Evolutionary conservation across 2,329 filamentous ascomycete genomes (phyloP).

Genomic region (Pseudocercospora fuligena): DNA sequence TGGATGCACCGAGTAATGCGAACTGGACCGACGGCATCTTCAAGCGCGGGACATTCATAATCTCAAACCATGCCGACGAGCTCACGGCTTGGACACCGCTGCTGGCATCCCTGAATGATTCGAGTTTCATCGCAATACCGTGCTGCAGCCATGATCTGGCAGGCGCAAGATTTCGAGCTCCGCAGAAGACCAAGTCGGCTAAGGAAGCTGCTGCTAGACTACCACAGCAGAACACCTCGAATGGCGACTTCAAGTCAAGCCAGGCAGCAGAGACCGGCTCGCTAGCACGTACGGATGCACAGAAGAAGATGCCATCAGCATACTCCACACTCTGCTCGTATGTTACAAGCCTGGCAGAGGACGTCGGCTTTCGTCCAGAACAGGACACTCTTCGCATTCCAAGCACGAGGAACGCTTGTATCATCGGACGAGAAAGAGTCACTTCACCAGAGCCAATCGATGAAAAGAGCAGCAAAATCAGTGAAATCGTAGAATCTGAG

Average conservation of each 20-base stretch:
- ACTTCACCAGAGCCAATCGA: not conserved
- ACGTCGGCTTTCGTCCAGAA: conserved; percentile 77
- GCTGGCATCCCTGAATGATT: conserved; percentile 73
- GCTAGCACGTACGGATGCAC: conserved; percentile 36
- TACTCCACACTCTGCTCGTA: conserved; percentile 85
- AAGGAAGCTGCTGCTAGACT: conserved; percentile 21
- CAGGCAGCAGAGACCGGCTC: conserved; percentile 43
- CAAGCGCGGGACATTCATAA: conserved; percentile 75
- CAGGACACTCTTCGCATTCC: conserved; percentile 89
- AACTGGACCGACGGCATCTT: conserved; percentile 67
- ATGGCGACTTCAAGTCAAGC: not conserved
- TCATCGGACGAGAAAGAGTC: conserved; percentile 66
- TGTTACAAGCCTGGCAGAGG: conserved; percentile 69
- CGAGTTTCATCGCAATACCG: conserved; percentile 89
- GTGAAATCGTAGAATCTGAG: conserved; percentile 64
- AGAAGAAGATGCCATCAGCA: conserved; percentile 62
- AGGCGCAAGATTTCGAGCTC: conserved; percentile 73
- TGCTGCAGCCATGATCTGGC: conserved; percentile 91
- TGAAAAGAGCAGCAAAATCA: conserved; percentile 60
- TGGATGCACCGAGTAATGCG: not conserved
- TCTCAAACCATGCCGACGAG: conserved; percentile 97
- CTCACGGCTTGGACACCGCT: conserved; percentile 95
- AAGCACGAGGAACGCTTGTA: conserved; percentile 82
- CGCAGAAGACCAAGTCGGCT: conserved; percentile 26
- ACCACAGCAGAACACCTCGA: conserved; percentile 29